Percentiles rank a stretch among this genome's conserved stretches.
Evolutionary conservation across 2,329 filamentous ascomycete species (phyloP).

Genomic region (Sclerotiophoma versabilis): DNA sequence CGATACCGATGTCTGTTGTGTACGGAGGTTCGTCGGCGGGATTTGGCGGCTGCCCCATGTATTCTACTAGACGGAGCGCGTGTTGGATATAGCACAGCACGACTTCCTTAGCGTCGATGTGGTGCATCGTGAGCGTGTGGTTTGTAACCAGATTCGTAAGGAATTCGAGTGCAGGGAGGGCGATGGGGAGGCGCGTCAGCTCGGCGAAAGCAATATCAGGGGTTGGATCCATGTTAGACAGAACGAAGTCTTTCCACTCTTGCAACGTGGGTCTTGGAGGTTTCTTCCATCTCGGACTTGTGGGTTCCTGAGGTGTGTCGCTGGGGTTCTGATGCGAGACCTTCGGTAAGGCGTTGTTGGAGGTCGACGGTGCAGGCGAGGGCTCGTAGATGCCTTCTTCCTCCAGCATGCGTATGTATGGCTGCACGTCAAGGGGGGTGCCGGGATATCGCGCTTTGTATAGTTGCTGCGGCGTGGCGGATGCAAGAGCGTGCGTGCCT

Average conservation of each 20-base stretch:
- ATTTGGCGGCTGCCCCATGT: constrained; percentile 33
- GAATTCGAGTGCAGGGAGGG: constrained; percentile 48
- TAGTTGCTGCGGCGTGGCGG: constrained; percentile 25
- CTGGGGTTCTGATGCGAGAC: background rate
- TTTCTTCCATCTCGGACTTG: background rate
- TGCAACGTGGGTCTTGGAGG: background rate
- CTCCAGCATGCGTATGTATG: constrained; percentile 46
- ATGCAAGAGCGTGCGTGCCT: constrained; percentile 8
- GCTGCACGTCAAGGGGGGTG: constrained; percentile 33
- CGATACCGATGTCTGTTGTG: background rate
- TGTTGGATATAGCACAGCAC: constrained; percentile 50
- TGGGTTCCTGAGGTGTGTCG: background rate
- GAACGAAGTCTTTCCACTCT: background rate
- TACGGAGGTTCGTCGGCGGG: constrained; percentile 1
- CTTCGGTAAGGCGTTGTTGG: background rate
- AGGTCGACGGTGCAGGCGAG: background rate
- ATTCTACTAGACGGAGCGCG: constrained; percentile 45
- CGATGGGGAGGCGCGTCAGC: constrained; percentile 47
- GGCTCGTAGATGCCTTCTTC: constrained; percentile 47
- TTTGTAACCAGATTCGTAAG: constrained; percentile 48
- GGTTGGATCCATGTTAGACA: constrained; percentile 20
- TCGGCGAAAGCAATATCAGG: constrained; percentile 35
- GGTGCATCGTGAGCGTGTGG: constrained; percentile 25
- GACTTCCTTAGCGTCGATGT: constrained; percentile 40
- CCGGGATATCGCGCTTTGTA: constrained; percentile 22